A percentile compares a stretch with the other conserved stretches of the same genome.
phyloP scores from a whole-genome alignment of 768 basidiomycete genomes.

The Boletus patriciae region DNA sequence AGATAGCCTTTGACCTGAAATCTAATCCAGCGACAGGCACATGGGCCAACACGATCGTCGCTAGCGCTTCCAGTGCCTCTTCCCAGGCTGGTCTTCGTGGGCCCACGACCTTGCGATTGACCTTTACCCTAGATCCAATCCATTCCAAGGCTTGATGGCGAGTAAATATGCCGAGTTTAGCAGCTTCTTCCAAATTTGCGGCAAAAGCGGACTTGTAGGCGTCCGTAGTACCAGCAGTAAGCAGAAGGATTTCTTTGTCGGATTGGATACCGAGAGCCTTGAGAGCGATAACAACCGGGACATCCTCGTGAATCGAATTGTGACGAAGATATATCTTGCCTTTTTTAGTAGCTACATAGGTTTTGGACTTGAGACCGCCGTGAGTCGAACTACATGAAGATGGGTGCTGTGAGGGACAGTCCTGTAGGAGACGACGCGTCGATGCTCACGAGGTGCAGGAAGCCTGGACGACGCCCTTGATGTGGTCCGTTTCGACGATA shows the following conservation, averaged over 20 bases:
- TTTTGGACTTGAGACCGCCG: conserved; percentile 90
- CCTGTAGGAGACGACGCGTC: not conserved
- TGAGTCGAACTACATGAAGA: conserved; percentile 62
- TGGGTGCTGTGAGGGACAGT: conserved; percentile 9
- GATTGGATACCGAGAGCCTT: conserved; percentile 97
- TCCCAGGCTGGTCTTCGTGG: conserved; percentile 86
- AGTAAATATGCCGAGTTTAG: conserved; percentile 88
- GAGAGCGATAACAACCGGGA: conserved; percentile 93
- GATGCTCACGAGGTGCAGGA: conserved; percentile 89
- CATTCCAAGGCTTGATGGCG: conserved; percentile 93
- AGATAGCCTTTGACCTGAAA: conserved; percentile 92
- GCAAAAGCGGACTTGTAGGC: conserved; percentile 85
- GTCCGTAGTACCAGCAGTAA: conserved; percentile 91
- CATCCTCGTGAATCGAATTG: conserved; percentile 96
- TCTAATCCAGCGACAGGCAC: conserved; percentile 89
- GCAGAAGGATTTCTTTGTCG: conserved; percentile 94
- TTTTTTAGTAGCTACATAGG: conserved; percentile 95
- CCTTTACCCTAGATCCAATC: conserved; percentile 90
- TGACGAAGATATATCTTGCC: conserved; percentile 94
- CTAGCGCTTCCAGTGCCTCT: conserved; percentile 94
- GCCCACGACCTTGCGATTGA: conserved; percentile 78
- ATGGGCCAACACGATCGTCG: conserved; percentile 95
- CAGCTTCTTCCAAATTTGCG: conserved; percentile 90
- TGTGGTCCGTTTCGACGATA: conserved; percentile 92
- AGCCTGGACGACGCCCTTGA: conserved; percentile 89